These are phyloP conservation scores for Prunus fruticosa DNA, from an alignment of 306 rosid species.

Conservation along the genomic window DNA sequence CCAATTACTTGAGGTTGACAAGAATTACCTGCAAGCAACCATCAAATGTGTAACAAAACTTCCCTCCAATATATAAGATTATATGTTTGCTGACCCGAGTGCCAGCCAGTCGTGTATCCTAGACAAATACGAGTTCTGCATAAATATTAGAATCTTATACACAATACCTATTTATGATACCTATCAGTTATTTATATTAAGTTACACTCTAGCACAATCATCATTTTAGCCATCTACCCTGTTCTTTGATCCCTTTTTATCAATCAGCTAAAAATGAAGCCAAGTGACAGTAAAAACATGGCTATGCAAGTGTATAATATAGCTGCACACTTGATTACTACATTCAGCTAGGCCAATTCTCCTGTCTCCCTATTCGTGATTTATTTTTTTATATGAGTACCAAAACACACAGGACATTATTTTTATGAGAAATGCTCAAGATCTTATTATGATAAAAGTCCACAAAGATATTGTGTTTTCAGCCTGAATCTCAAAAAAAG, in stretches of 20 bases:
- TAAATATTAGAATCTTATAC: not conserved
- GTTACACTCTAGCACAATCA: not conserved
- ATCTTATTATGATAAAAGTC: not conserved
- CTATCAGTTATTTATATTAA: not conserved
- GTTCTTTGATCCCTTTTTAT: not conserved
- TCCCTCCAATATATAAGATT: slow-evolving; percentile 5
- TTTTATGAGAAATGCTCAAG: not conserved
- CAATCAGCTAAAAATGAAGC: not conserved
- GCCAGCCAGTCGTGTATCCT: not conserved
- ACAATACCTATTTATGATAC: not conserved
- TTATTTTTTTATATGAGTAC: not conserved
- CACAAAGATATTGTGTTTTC: not conserved
- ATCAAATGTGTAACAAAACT: slow-evolving; percentile 2
- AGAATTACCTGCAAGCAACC: slow-evolving; percentile 18
- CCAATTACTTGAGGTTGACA: not conserved
- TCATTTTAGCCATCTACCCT: not conserved
- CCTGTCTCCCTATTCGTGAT: not conserved
- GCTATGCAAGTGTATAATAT: not conserved
- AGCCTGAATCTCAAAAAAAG: not conserved
- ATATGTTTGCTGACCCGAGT: not conserved
- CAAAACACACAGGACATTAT: not conserved
- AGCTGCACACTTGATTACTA: not conserved
- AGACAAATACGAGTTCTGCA: not conserved
- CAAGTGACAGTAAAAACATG: not conserved
- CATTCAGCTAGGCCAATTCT: slow-evolving; percentile 2